phyloP scores from a whole-genome alignment of 345 rosid species.

The Brassica incana region DNA sequence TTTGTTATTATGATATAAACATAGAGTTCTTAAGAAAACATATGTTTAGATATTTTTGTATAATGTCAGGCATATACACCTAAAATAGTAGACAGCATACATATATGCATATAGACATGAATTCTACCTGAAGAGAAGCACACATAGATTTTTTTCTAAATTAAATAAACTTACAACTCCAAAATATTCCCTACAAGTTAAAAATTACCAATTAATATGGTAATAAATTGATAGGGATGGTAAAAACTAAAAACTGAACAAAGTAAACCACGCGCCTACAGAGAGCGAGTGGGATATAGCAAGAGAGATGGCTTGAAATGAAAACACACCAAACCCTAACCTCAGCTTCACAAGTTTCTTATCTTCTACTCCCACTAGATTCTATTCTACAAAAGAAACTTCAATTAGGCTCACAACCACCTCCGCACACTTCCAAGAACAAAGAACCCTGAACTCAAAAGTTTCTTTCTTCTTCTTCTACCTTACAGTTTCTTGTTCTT shows the following conservation, averaged over 20 bases:
- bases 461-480: constrained; percentile 3
- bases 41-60: constrained; percentile 17
- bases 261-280: constrained; percentile 19
- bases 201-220: neutral
- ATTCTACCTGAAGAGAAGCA: constrained; percentile 22
- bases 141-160: constrained; percentile 5
- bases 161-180: neutral
- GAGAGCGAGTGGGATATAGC: constrained; percentile 22
- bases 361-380: constrained; percentile 33
- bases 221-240: neutral
- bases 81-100: constrained; percentile 20
- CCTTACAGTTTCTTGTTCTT: constrained; percentile 24
- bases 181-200: neutral
- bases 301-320: constrained; percentile 34
- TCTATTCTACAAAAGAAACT: neutral
- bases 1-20: constrained; percentile 23
- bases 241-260: neutral
- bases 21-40: neutral
- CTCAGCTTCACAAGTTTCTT: constrained; percentile 38
- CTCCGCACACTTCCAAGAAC: constrained; percentile 9
- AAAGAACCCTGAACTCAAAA: constrained; percentile 18
- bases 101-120: constrained; percentile 10
- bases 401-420: constrained; percentile 30
- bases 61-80: constrained; percentile 23
- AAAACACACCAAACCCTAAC: constrained; percentile 56